Evolutionary conservation across 352 stramenopile genomes (phyloP).

Genomic region (Achlya hypogyna): DNA sequence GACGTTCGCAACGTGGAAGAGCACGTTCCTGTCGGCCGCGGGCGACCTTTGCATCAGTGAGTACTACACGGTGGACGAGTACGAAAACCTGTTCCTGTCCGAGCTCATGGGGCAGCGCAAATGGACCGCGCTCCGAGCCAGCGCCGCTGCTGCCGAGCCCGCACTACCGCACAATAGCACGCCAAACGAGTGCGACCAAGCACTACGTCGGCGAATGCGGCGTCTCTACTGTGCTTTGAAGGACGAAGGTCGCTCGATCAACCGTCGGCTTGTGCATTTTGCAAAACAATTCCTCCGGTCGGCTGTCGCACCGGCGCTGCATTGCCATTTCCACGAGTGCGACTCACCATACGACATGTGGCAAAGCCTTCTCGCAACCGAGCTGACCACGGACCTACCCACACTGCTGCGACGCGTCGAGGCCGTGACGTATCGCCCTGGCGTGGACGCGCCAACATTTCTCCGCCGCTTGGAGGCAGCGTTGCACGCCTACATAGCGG

Average conservation of each 20-base stretch:
- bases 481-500: too few relatives aligned
- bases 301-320: background rate
- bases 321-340: background rate
- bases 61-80: background rate
- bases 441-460: too few relatives aligned
- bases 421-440: too few relatives aligned
- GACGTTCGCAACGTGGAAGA: background rate
- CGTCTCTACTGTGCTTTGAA: background rate
- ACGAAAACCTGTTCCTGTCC: background rate
- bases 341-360: background rate
- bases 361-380: background rate
- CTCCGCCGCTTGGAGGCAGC: too few relatives aligned
- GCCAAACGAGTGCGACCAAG: background rate
- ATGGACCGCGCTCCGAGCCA: background rate
- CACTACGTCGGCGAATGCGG: background rate
- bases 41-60: background rate
- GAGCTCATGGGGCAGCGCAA: background rate
- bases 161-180: background rate
- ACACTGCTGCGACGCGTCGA: too few relatives aligned
- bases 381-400: background rate
- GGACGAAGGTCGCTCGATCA: background rate
- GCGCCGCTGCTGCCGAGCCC: background rate
- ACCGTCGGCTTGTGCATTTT: background rate
- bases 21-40: background rate
- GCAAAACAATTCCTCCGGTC: background rate